Evolutionary conservation across 768 basidiomycete genomes (phyloP), one percentile per base, ranked within the genome.

Genomic region (Phylloporus sp.): DNA sequence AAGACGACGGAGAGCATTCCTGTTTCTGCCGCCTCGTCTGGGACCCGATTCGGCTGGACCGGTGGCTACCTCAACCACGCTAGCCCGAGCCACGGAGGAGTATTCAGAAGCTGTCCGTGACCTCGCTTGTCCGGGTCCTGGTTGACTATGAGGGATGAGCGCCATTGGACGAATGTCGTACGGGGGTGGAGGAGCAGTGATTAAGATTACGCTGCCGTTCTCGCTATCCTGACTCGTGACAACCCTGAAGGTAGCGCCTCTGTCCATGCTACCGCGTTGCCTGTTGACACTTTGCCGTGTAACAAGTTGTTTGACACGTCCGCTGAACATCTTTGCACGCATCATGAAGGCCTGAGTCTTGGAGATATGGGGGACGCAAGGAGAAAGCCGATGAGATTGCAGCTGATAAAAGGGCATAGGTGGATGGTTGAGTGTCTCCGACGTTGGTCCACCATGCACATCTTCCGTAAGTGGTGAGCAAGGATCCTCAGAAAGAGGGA

Each of bases 131-230:
- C 52, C 55, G 24, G 45, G 50, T 38, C 43, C 47, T 12, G 35
- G 23, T 31, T 46, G 28, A 40, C 44, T 42, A 15, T 47, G 54
- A 24, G 58, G 55, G n/a, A 43, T 20, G 32, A 34, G 44, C 13
- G 52, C 13, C 28, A 43, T 10, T 26, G 55, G 50, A 46, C 43
- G 28, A 42, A 22, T 36, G 29, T 65, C 54, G 38, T 65, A 67
- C 26, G 65, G 58, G n/a, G 58, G 64, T 11, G 68, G 62, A 22
- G 59, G 65, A 13, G 67, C 67, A 40, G 49, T 55, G 57, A 69
- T 69, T 46, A 70, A 43, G 35, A 67, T 58, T 32, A 69, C 59
- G 45, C 64, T 69, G 16, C 54, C 69, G 28, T 61, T 54, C 29
- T 59, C 68, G 44, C 69, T 70, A n/a, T 64, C 69, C 42, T 56